phyloP scores from a whole-genome alignment of 108 stramenopile genomes.

The Mayamaea pseudoterrestris region DNA sequence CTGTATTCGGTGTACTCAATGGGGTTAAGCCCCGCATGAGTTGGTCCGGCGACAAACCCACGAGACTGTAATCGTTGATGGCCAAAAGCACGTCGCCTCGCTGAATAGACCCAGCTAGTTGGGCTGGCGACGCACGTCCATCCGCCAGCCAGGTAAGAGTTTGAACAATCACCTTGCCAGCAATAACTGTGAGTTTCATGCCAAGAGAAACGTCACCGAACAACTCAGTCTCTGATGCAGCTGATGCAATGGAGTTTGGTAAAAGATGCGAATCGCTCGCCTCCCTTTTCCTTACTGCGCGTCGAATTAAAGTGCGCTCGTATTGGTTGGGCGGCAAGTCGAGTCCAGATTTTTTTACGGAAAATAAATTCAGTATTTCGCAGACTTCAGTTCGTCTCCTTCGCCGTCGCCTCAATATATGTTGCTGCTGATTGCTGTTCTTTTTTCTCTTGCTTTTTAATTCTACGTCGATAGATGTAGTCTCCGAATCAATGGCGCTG shows the following conservation, averaged over 20 bases:
- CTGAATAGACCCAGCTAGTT: conserved; percentile 51
- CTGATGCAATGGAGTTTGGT: background rate
- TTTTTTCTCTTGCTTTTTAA: too few relatives aligned
- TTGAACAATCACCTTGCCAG: conserved; percentile 80
- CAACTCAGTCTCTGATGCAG: conserved; percentile 13
- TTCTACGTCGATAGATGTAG: too few relatives aligned
- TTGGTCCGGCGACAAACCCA: conserved; percentile 50
- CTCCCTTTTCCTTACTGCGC: conserved; percentile 38
- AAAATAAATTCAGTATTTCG: too few relatives aligned
- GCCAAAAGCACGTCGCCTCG: conserved; percentile 66
- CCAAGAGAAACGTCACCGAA: conserved; percentile 71
- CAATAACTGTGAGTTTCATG: conserved; percentile 60
- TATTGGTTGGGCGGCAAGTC: conserved; percentile 24
- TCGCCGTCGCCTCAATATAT: too few relatives aligned
- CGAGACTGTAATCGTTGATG: conserved; percentile 45
- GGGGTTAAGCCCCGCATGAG: conserved; percentile 50
- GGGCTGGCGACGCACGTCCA: conserved; percentile 73
- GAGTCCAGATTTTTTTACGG: background rate
- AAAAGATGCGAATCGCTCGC: background rate
- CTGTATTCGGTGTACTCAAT: conserved; percentile 40
- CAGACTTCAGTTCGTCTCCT: too few relatives aligned
- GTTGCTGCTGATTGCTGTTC: too few relatives aligned
- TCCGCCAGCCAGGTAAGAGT: conserved; percentile 43
- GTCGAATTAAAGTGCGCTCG: conserved; percentile 19
- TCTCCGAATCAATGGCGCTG: too few relatives aligned